phyloP scores from a whole-genome alignment of 495 filamentous ascomycete species.

The Astrothelium subdiscretum region DNA sequence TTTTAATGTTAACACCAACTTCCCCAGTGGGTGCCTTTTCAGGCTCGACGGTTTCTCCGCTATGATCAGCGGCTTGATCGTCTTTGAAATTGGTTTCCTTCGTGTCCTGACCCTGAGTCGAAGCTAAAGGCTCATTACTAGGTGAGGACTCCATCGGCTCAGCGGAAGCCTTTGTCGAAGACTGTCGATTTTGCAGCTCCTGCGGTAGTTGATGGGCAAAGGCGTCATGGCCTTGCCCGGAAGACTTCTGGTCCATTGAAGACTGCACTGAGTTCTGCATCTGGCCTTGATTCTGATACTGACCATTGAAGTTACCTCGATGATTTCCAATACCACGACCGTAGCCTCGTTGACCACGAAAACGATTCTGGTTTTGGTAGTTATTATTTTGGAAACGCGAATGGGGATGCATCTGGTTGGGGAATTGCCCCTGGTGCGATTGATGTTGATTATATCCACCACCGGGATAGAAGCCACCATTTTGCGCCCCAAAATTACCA shows the following conservation, averaged over 20 bases:
- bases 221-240: not conserved
- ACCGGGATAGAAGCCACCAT: constrained; percentile 52
- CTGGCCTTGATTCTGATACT: constrained; percentile 1
- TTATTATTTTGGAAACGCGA: constrained; percentile 42
- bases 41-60: not conserved
- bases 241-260: not conserved
- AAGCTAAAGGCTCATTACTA: not conserved
- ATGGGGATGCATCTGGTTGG: constrained; percentile 40
- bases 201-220: constrained; percentile 4
- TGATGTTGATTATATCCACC: constrained; percentile 52
- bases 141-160: not conserved
- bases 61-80: not conserved
- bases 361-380: constrained; percentile 35
- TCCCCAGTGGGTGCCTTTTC: not conserved
- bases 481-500: constrained; percentile 72
- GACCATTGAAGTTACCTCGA: not conserved
- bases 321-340: constrained; percentile 16
- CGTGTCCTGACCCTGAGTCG: not conserved
- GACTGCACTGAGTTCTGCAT: not conserved
- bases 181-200: not conserved
- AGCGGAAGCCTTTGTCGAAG: not conserved
- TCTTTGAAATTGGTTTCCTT: not conserved
- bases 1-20: not conserved
- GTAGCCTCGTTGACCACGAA: constrained; percentile 32
- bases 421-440: constrained; percentile 43